Conservation (phyloP, 805 yeast genomes). For the Barnettozyma californica region DNA sequence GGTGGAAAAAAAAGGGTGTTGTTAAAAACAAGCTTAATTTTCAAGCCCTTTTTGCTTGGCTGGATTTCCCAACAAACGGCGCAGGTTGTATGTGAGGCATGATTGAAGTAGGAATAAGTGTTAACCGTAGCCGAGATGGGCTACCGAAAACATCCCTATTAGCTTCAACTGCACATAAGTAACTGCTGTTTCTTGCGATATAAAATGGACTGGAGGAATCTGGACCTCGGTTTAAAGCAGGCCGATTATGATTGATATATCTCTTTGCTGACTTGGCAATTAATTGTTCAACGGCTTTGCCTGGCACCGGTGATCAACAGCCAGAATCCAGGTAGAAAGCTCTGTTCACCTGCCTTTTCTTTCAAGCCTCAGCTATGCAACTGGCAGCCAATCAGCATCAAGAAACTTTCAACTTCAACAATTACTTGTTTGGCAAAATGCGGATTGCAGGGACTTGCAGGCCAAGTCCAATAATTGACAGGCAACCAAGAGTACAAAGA, state of each 20-base stretch:
- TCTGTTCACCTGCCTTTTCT: not conserved
- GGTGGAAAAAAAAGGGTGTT: not conserved
- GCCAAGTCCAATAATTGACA: not conserved
- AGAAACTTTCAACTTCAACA: not conserved
- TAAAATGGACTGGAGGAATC: not conserved
- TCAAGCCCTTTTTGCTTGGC: not conserved
- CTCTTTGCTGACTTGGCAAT: not conserved
- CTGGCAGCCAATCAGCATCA: not conserved
- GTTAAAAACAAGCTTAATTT: constrained; percentile 2
- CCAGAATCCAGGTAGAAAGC: not conserved
- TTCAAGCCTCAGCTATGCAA: not conserved
- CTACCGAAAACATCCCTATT: not conserved
- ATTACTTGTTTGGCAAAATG: not conserved
- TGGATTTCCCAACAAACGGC: not conserved
- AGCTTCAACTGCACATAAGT: not conserved
- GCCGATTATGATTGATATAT: not conserved
- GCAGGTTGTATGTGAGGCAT: not conserved
- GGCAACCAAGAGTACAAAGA: not conserved
- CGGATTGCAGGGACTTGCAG: not conserved
- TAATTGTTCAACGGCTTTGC: too few species aligned
- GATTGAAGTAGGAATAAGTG: not conserved
- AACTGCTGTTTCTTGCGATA: not conserved
- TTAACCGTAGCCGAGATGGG: not conserved
- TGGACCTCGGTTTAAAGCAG: not conserved
- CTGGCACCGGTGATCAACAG: not conserved